These are phyloP conservation scores for Corylus americana DNA, from an alignment of 306 rosid genomes.

Conservation along the genomic window DNA sequence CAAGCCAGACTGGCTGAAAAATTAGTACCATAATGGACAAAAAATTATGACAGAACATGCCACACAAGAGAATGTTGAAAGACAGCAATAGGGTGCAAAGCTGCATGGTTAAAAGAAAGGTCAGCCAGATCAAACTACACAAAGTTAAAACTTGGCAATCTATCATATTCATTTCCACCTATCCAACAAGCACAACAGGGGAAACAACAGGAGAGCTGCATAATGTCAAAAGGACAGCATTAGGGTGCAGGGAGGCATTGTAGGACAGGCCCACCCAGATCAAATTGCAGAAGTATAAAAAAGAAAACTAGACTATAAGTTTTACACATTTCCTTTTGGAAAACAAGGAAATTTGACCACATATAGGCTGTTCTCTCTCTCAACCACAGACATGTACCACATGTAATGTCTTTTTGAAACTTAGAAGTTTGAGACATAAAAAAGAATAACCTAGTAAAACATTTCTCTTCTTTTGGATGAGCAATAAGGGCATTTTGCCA, in stretches of 20 bases:
- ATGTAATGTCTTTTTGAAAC: too few species aligned
- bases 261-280: not conserved
- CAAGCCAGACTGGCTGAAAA: not conserved
- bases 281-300: not conserved
- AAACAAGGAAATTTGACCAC: too few species aligned
- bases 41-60: too few species aligned
- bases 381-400: not conserved
- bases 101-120: not conserved
- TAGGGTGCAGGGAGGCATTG: not conserved
- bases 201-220: not conserved
- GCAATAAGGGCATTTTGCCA: not conserved
- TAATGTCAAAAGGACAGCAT: not conserved
- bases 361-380: not conserved
- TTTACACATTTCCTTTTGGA: not conserved
- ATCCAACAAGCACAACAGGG: not conserved
- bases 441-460: too few species aligned
- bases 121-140: not conserved
- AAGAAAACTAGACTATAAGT: not conserved
- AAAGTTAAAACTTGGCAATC: not conserved
- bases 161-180: not conserved
- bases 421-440: too few species aligned
- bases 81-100: not conserved
- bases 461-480: too few species aligned
- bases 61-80: not conserved
- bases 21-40: too few species aligned